Evolutionary conservation across 805 yeast genomes (phyloP).

Genomic region (Kazachstania psychrophila): DNA sequence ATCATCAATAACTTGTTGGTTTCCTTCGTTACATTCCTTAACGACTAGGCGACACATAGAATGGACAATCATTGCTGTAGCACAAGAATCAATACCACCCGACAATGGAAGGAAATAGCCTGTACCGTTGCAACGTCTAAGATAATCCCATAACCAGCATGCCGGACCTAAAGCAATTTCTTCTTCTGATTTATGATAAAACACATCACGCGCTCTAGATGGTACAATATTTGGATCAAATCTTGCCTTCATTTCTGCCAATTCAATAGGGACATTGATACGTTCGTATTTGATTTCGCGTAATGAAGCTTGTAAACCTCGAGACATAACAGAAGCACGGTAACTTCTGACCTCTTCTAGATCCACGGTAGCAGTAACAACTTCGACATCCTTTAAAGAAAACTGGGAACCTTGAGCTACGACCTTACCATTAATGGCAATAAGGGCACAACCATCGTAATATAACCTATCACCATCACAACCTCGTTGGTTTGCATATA

Average conservation of each 20-base stretch:
- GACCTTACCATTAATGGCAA: conserved; percentile 83
- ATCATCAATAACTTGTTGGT: conserved; percentile 68
- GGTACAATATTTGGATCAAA: conserved; percentile 60
- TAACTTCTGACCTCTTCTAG: conserved; percentile 83
- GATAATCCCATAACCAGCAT: conserved; percentile 98
- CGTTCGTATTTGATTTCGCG: conserved; percentile 37
- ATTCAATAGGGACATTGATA: conserved; percentile 52
- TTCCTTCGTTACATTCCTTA: conserved; percentile 56
- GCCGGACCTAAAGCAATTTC: conserved; percentile 98
- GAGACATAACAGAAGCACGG: conserved; percentile 59
- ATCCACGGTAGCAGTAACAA: conserved; percentile 89
- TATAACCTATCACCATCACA: conserved; percentile 97
- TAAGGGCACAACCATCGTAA: conserved; percentile 94
- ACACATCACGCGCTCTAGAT: conserved; percentile 39
- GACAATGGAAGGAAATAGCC: conserved; percentile 90
- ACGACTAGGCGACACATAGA: conserved; percentile 88
- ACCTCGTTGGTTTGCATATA: conserved; percentile 92
- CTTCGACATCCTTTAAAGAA: conserved; percentile 85
- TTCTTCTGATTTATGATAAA: conserved; percentile 79
- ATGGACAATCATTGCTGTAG: conserved; percentile 88
- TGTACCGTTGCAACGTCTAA: conserved; percentile 80
- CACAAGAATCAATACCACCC: conserved; percentile 98
- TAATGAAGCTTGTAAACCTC: conserved; percentile 55
- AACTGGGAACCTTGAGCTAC: conserved; percentile 93
- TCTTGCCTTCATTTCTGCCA: conserved; percentile 49